Conservation (phyloP, 2,329 filamentous ascomycete genomes). For the Thielaviopsis ethacetica region DNA sequence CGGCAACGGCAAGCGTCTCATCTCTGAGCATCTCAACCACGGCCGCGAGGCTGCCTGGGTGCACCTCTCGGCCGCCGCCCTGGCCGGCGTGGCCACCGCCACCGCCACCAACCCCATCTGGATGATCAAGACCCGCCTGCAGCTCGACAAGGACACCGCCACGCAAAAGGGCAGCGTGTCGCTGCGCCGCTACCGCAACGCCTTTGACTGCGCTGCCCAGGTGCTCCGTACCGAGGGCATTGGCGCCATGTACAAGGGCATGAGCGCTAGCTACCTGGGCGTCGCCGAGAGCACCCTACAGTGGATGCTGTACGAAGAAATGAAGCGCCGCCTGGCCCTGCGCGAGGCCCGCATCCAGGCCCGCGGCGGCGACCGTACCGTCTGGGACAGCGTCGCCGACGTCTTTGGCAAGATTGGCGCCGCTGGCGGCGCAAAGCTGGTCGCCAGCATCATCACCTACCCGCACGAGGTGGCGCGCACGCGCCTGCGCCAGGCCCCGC, state of each 20-base stretch:
- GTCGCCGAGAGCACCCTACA: slow-evolving; percentile 82
- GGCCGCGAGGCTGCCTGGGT: slow-evolving; percentile 57
- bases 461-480: slow-evolving; percentile 86
- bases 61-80: slow-evolving; percentile 59
- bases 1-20: slow-evolving; percentile 74
- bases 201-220: slow-evolving; percentile 72
- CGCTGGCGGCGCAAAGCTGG: slow-evolving; percentile 69
- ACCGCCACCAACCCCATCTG: slow-evolving; percentile 93
- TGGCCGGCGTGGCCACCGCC: slow-evolving; percentile 69
- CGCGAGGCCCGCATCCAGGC: slow-evolving; percentile 41
- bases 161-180: slow-evolving; percentile 36
- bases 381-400: slow-evolving; percentile 59
- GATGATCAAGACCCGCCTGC: slow-evolving; percentile 85
- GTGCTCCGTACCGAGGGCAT: slow-evolving; percentile 68
- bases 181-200: slow-evolving; percentile 66
- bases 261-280: slow-evolving; percentile 82
- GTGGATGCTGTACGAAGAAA: slow-evolving; percentile 87
- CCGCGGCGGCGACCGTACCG: slow-evolving; percentile 45
- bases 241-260: slow-evolving; percentile 69
- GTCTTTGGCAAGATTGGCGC: slow-evolving; percentile 67
- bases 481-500: slow-evolving; percentile 69
- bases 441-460: slow-evolving; percentile 74
- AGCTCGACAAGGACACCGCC: slow-evolving; percentile 75
- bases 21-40: slow-evolving; percentile 58
- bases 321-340: slow-evolving; percentile 57